Evolutionary conservation across 2,329 filamentous ascomycete genomes (phyloP), one percentile per base, ranked within the genome.

Genomic region (Nemania serpens): DNA sequence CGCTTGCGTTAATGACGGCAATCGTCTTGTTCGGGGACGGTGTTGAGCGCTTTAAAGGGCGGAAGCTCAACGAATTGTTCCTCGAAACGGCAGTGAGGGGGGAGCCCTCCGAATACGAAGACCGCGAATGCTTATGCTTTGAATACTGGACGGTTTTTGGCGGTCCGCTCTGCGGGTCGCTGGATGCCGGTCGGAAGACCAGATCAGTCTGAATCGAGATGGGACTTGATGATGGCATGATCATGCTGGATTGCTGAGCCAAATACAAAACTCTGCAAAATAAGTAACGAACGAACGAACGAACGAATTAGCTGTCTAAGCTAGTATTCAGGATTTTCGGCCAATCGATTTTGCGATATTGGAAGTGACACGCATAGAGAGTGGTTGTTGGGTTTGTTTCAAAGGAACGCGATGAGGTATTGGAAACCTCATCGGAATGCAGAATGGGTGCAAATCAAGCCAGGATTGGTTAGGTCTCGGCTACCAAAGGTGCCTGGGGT

Each of bases 1-100:
- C 95, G 75, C 92, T 94, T 74, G 92, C 92, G 79, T 98, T 98
- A 79, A 98, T 93, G 73, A 97, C 89, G 74, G 93, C 94, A 72
- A 96, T 92, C 57, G 91, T 95, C 80, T 93, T 95, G 74, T 85
- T 82, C 46, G 84, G 83, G 33, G 80, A 78, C 61, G 82, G 81
- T 78, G 84, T 86, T 68, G 83, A 77, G 67, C 84, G 80, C 75
- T 87, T 87, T 48, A 82, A 75, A 15, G 84, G 84, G 18, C 84
- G 84, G 68, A 86, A 86, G n/a, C 80, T 86, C 61, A 86, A 69
- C 20, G 84, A 87, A 67, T 85, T 86, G 67, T 86, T 87, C 67
- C 84, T 78, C 15, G 84, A 84, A 54, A 79, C 76, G 51, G 70
- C 69, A 9, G 70, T 73, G 48, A 86, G 77, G 10, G 84, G 81